A percentile compares a stretch with the other conserved stretches of the same genome.
These are phyloP conservation scores for Eucalyptus erythrocorys DNA, from an alignment of 345 rosid species.

Conservation along the genomic window DNA sequence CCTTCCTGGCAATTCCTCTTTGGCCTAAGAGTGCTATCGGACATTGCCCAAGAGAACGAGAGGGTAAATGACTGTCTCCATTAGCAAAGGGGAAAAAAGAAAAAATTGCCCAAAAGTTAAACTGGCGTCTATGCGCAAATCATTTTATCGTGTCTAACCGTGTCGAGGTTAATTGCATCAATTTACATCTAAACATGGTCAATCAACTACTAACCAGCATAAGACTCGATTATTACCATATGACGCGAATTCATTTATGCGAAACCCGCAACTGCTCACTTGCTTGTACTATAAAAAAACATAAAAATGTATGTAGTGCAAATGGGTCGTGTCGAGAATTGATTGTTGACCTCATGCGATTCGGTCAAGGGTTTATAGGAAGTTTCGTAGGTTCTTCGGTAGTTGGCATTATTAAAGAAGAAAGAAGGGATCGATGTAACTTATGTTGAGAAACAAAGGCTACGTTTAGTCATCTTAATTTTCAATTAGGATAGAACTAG, in stretches of 20 bases:
- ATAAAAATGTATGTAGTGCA: not conserved
- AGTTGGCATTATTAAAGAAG: not conserved
- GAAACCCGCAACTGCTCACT: rapidly evolving
- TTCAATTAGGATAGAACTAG: no score
- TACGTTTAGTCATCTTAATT: no score
- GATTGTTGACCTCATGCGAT: not conserved
- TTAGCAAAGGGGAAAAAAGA: not conserved
- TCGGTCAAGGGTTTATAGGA: not conserved
- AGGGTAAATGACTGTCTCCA: not conserved
- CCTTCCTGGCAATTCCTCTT: not conserved
- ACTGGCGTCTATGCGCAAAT: not conserved
- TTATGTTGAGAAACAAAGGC: no score
- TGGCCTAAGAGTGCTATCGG: not conserved
- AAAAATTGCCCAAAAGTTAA: not conserved
- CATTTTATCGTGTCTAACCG: not conserved
- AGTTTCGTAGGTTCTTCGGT: not conserved
- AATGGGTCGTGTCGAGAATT: not conserved
- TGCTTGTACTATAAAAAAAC: not conserved
- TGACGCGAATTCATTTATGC: not conserved
- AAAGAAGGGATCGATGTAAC: no score
- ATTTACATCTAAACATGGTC: not conserved
- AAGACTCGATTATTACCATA: not conserved
- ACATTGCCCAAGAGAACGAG: not conserved
- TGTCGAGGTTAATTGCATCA: not conserved
- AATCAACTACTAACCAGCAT: no score